Conservation (phyloP, 2,329 filamentous ascomycete genomes). For the Xylariaceae sp. region DNA sequence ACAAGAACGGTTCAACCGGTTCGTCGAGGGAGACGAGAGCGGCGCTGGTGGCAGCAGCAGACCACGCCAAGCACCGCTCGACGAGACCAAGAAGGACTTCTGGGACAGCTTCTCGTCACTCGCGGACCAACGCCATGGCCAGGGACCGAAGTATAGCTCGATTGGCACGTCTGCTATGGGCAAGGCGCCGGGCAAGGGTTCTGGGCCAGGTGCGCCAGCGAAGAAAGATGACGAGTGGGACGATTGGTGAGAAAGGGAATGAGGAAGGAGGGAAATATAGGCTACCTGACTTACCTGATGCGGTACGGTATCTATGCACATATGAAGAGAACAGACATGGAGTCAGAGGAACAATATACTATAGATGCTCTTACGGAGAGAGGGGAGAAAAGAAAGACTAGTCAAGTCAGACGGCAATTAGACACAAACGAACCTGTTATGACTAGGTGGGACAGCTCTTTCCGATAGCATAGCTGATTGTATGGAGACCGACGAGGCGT, state of each 20-base stretch:
- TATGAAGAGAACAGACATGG: no score
- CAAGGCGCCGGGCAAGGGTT: conserved; percentile 41
- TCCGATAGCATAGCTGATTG: no score
- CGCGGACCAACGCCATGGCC: conserved; percentile 51
- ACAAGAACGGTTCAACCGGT: conserved; percentile 75
- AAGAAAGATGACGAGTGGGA: conserved; percentile 60
- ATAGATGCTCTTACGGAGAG: no score
- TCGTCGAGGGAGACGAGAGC: conserved; percentile 70
- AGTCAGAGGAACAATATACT: no score
- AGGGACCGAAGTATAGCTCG: conserved; percentile 40
- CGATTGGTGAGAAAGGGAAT: conserved; percentile 58
- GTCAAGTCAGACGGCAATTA: no score
- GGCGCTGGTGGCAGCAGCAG: conserved; percentile 25
- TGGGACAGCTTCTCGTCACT: conserved; percentile 85
- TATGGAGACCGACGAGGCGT: no score
- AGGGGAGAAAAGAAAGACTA: no score
- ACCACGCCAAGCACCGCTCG: conserved; percentile 37
- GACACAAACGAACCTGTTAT: no score
- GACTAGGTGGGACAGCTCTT: no score
- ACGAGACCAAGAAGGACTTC: conserved; percentile 73
- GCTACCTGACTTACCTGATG: no score
- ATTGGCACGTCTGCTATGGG: conserved; percentile 60
- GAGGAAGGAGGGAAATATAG: no score
- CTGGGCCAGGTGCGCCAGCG: conserved; percentile 30
- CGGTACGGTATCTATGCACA: no score